These are phyloP conservation scores for Suillus cothurnatus DNA, from an alignment of 768 basidiomycete genomes.

Conservation along the genomic window DNA sequence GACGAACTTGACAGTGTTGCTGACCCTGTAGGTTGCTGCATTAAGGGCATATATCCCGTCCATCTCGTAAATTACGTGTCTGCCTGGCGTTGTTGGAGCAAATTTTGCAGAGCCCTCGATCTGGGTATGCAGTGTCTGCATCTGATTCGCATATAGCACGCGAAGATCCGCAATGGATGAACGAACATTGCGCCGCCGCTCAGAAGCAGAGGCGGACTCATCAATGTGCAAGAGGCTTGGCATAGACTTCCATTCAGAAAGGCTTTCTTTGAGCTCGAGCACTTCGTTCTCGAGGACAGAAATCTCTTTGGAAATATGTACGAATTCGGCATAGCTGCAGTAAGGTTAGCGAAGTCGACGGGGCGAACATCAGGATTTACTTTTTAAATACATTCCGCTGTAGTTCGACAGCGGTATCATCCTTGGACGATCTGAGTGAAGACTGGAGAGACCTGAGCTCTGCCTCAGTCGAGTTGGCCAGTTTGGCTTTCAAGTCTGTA, in stretches of 20 bases:
- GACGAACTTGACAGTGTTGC: conserved; percentile 86
- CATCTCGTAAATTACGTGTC: conserved; percentile 88
- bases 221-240: conserved; percentile 91
- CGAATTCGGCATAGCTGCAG: conserved; percentile 92
- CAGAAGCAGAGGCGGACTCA: conserved; percentile 69
- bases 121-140: conserved; percentile 85
- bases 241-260: conserved; percentile 96
- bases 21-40: conserved; percentile 92
- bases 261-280: conserved; percentile 92
- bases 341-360: conserved; percentile 14
- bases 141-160: conserved; percentile 91
- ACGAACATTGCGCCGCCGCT: conserved; percentile 65
- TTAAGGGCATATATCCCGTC: conserved; percentile 84
- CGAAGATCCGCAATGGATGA: conserved; percentile 97
- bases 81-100: conserved; percentile 85
- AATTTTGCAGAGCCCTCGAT: conserved; percentile 97
- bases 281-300: conserved; percentile 95
- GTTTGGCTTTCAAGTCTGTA: conserved; percentile 76
- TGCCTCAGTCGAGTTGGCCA: conserved; percentile 88
- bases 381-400: conserved; percentile 96
- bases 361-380: conserved; percentile 37
- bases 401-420: conserved; percentile 75
- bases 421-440: conserved; percentile 68
- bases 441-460: conserved; percentile 78
- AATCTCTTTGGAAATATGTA: conserved; percentile 96